Base-by-base conservation (phyloP, 179 eudicot species). In the Carnegiea gigantea region DNA sequence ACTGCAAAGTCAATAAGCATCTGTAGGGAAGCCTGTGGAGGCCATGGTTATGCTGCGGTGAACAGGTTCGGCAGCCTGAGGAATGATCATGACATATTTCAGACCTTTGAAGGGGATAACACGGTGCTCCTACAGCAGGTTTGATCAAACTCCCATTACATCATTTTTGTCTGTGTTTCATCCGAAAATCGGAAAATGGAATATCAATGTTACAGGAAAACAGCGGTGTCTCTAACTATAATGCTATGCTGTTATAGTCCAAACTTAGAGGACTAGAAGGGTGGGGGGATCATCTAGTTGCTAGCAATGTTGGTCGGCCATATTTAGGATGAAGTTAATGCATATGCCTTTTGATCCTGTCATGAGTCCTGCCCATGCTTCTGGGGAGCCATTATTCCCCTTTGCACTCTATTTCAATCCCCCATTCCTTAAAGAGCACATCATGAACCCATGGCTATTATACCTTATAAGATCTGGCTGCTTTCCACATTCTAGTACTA, bases 1-100 rank as follows among this genome's bases (percentile, higher is more conserved):
- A 95, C 99, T 5, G 93, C 95, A 72, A 95, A 88, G 78, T 88
- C 99, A 1, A 87, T 95, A 88, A 94, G 98, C 85, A 82, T 86
- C 26, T 95, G 98, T 78, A 90, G 99, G 87, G 99, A 95, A 88
- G 90, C 99, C n/a, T 95, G 97, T 82, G 99, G 98, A n/a, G 99
- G 99, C 62, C 99, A 96, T 89, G 98, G 98, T 26, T 96, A 96
- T 85, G 99, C 99, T 80, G 99, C 99, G 83, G 98, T 96, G 10
- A 96, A 96, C 83, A 89, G 98, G 76, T 96, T 96, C 87, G 99
- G 98, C 72, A 90, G 90, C 85, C 87, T 95, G 89, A 94, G 98
- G 85, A 95, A 95, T 84, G 99, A 95, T 86, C 99, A 95, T 75
- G 99, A 95, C 88, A 95, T 95, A 49, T 95, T 95, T 85, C 98